A percentile compares a stretch with the other conserved stretches of the same genome.
Evolutionary conservation across 805 yeast species (phyloP).

Genomic region (Starmerella powellii): DNA sequence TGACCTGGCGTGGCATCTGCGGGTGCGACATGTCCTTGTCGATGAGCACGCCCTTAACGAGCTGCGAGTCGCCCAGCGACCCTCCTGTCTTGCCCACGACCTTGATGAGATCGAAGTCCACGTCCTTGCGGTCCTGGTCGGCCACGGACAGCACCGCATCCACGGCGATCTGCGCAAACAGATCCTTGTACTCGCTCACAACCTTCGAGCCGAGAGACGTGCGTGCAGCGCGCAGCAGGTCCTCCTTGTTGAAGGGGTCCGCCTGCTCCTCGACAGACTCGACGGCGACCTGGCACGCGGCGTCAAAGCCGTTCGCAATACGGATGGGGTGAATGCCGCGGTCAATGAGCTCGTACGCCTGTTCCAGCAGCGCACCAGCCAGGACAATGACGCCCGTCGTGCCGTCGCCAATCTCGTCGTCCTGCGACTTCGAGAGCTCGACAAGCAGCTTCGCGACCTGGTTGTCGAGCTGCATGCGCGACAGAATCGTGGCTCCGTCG

Average conservation of each 20-base stretch:
- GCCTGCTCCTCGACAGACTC: constrained; percentile 61
- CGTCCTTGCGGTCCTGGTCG: constrained; percentile 83
- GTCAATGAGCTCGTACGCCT: constrained; percentile 86
- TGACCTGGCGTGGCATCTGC: constrained; percentile 80
- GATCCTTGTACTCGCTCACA: constrained; percentile 85
- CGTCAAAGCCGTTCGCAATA: constrained; percentile 93
- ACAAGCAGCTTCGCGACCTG: constrained; percentile 93
- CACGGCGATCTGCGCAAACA: constrained; percentile 93
- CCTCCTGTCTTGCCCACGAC: constrained; percentile 96
- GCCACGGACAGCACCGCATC: constrained; percentile 90
- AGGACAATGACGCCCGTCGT: constrained; percentile 97
- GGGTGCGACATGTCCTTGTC: constrained; percentile 98
- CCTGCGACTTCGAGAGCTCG: constrained; percentile 87
- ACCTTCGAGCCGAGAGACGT: constrained; percentile 93
- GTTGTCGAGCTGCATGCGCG: constrained; percentile 91
- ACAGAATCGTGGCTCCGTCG: constrained; percentile 93
- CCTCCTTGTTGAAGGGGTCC: constrained; percentile 42
- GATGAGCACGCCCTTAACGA: constrained; percentile 81
- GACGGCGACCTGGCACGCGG: constrained; percentile 87
- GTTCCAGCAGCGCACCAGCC: constrained; percentile 88
- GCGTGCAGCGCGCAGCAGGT: constrained; percentile 79
- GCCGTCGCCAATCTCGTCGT: constrained; percentile 97
- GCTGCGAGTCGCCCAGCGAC: constrained; percentile 66
- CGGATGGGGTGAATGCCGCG: constrained; percentile 96
- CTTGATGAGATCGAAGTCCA: constrained; percentile 91